Percentiles rank a stretch among this genome's conserved stretches.
These are phyloP conservation scores for Phialocephala sp. DNA, from an alignment of 2,329 filamentous ascomycete species.

Conservation along the genomic window DNA sequence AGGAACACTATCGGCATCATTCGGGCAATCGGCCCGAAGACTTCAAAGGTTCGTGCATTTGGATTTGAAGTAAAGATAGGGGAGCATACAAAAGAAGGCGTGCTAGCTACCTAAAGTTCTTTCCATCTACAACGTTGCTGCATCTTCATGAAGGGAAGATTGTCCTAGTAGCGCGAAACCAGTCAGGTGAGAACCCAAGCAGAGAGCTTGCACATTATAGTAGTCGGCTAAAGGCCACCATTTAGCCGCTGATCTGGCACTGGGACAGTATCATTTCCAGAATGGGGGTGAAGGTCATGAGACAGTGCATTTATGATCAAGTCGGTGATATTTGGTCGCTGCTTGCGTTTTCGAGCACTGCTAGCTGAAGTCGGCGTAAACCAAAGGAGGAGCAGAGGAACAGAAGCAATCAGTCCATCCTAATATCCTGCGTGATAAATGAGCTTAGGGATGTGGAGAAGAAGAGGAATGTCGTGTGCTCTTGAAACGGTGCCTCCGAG, in stretches of 20 bases:
- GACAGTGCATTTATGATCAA: background rate
- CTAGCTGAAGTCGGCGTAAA: background rate
- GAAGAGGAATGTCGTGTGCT: background rate
- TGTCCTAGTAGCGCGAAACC: background rate
- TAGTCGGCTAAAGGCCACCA: background rate
- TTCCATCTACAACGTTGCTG: background rate
- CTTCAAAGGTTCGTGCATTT: background rate
- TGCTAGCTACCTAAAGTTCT: background rate
- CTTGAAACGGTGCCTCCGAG: slow-evolving; percentile 2
- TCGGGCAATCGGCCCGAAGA: slow-evolving; percentile 1
- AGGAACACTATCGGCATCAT: background rate
- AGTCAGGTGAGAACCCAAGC: background rate
- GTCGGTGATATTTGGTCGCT: background rate
- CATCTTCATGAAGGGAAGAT: background rate
- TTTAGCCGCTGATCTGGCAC: slow-evolving; percentile 10
- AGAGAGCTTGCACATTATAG: background rate
- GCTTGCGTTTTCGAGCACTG: background rate
- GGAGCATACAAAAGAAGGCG: background rate
- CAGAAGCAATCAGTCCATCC: background rate
- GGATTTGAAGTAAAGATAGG: background rate
- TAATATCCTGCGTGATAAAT: background rate
- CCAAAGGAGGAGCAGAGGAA: background rate
- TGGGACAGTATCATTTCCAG: slow-evolving; percentile 8
- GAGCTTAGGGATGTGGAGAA: background rate
- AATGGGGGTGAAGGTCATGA: background rate